Base-by-base conservation (phyloP, 2,329 filamentous ascomycete genomes). In the Penicillium nordicum region DNA sequence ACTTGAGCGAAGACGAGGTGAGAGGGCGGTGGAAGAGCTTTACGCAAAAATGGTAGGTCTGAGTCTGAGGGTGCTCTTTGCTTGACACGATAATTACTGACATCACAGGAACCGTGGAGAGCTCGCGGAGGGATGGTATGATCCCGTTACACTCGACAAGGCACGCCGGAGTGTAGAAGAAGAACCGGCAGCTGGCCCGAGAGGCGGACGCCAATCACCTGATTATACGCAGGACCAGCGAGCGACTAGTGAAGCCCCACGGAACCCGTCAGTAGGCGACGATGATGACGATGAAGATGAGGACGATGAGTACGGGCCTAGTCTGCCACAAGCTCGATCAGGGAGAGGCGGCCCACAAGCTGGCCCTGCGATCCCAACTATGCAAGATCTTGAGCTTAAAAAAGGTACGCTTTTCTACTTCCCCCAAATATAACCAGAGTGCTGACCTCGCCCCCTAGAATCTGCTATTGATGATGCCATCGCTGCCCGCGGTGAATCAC, bases 11-110 rank as follows among this genome's bases (percentile, higher is more conserved):
- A 60, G 82, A 83, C n/a, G 92, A 97, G 71, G 75, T 86, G 0
- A 88, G 82, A 62, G 92, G 92, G 1, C 80, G 93, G 53, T 99
- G 93, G 92, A 96, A 96, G 81, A 93, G 91, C 71, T 99, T 97
- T 67, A 73, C 93, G 12, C 81, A 83, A 4, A 93, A 92, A 79
- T 99, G 94, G 93, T 88, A 81, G 74, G 78, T 60, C 30, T 3
- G 10, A 44, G 78, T 60, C 30, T 3, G 10, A 44, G 25, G 44
- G 36, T 45, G 52, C 37, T 57, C 56, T 32, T 56, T 38, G 51
- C 45, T 45, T 27, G 18, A 29, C 25, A 46, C 12, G 42, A 30
- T 40, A 29, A 21, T 21, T 55, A 63, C 80, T 85, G 72, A 85
- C 77, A 72, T 73, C 64, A 64, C 64, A 88, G 86, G 86, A 99